Percentiles rank a stretch among this genome's conserved stretches.
phyloP scores from a whole-genome alignment of 2,329 filamentous ascomycete genomes.

The Stenocarpella maydis region DNA sequence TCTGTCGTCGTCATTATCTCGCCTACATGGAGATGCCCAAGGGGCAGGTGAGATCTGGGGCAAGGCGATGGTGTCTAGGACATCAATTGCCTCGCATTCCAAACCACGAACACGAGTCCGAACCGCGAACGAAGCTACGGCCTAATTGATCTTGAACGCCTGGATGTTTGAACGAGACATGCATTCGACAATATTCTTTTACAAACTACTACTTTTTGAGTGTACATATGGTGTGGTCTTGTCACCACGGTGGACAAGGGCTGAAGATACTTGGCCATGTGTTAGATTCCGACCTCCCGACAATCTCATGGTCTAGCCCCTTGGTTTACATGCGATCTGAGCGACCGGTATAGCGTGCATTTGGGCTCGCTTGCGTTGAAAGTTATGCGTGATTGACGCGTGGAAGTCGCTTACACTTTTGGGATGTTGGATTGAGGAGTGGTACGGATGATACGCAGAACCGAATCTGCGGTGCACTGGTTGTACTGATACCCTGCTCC shows the following conservation, averaged over 20 bases:
- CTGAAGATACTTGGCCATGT: background rate
- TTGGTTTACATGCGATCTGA: slow-evolving; percentile 9
- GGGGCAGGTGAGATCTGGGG: background rate
- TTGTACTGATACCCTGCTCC: slow-evolving; percentile 34
- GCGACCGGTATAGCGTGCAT: slow-evolving; percentile 4
- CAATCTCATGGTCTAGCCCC: background rate
- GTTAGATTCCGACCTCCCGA: background rate
- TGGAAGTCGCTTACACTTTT: slow-evolving; percentile 7
- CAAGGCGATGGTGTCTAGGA: background rate
- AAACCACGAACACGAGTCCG: background rate
- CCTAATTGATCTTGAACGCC: slow-evolving; percentile 16
- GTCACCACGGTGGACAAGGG: background rate
- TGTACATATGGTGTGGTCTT: slow-evolving; percentile 23
- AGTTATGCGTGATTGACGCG: slow-evolving; percentile 22
- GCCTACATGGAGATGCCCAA: background rate
- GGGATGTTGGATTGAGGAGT: background rate
- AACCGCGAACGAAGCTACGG: slow-evolving; percentile 18
- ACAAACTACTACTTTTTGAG: background rate
- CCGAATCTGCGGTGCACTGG: slow-evolving; percentile 21
- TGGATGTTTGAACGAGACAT: slow-evolving; percentile 19
- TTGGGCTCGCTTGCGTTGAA: slow-evolving; percentile 14
- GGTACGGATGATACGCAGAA: slow-evolving; percentile 12
- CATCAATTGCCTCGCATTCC: background rate
- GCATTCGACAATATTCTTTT: slow-evolving; percentile 9
- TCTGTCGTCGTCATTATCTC: background rate